Percentiles rank a stretch among this genome's conserved stretches.
phyloP scores from a whole-genome alignment of 2,329 filamentous ascomycete species.

The Arthrocladium fulminans region DNA sequence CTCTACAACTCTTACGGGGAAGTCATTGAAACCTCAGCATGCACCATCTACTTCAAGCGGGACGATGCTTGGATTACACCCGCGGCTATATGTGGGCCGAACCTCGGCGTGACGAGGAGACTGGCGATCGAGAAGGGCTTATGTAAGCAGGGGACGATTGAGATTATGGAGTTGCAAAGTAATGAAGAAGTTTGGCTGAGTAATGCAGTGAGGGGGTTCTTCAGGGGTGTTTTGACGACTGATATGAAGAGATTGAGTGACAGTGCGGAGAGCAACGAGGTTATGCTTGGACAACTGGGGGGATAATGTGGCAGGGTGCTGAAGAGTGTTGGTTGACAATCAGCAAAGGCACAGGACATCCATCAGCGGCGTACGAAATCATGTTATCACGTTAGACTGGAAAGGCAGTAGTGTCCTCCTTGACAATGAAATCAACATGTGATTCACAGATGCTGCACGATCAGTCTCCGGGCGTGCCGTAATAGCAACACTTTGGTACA shows the following conservation, averaged over 20 bases:
- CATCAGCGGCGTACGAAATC: too few species aligned
- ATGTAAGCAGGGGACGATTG: constrained; percentile 53
- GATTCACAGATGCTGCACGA: too few species aligned
- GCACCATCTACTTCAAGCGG: constrained; percentile 73
- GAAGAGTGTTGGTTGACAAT: background rate
- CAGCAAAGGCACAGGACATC: too few species aligned
- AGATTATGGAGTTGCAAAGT: constrained; percentile 48
- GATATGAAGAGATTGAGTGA: background rate
- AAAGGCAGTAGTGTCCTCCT: too few species aligned
- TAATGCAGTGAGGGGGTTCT: constrained; percentile 76
- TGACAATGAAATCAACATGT: too few species aligned
- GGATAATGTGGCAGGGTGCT: background rate
- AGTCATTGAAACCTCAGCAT: constrained; percentile 78
- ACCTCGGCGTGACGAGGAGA: constrained; percentile 69
- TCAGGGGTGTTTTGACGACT: background rate
- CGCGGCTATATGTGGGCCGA: constrained; percentile 65
- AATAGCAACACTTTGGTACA: too few species aligned
- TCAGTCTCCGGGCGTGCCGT: too few species aligned
- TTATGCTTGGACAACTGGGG: background rate
- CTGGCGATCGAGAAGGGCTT: constrained; percentile 68
- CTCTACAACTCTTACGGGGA: constrained; percentile 56
- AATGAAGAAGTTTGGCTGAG: constrained; percentile 82
- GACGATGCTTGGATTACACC: constrained; percentile 70
- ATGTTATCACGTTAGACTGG: too few species aligned
- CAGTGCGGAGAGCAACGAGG: background rate